phyloP scores from a whole-genome alignment of 2,329 filamentous ascomycete genomes.

The Aspergillus texensis region DNA sequence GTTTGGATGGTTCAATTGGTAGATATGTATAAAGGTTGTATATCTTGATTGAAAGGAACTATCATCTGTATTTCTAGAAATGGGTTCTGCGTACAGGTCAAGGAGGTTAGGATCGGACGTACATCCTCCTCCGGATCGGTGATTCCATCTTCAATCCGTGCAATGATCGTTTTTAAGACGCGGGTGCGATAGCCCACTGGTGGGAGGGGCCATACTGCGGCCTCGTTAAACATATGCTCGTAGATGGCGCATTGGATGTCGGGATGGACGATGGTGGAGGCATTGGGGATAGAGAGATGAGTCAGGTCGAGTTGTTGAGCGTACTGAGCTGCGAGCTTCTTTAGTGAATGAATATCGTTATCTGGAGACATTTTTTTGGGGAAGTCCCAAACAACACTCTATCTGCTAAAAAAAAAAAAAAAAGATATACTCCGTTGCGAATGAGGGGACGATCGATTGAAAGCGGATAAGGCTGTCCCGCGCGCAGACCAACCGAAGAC shows the following conservation, averaged over 20 bases:
- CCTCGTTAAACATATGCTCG: slow-evolving; percentile 65
- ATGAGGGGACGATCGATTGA: neutral
- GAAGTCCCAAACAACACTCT: too few relatives aligned
- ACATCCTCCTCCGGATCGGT: slow-evolving; percentile 86
- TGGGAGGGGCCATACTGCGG: slow-evolving; percentile 59
- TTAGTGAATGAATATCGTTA: slow-evolving; percentile 21
- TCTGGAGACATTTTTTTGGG: slow-evolving; percentile 20
- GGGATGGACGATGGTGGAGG: slow-evolving; percentile 59
- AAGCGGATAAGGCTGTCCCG: slow-evolving; percentile 15
- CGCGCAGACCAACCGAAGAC: slow-evolving; percentile 14
- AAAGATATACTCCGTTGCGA: neutral
- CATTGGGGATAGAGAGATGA: slow-evolving; percentile 65
- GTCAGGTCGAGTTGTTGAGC: slow-evolving; percentile 70
- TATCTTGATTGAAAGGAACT: neutral
- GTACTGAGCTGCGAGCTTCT: slow-evolving; percentile 65
- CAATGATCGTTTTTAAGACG: slow-evolving; percentile 72
- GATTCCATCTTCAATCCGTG: slow-evolving; percentile 72
- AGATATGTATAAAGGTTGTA: neutral
- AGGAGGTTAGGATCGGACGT: neutral
- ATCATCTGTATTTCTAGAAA: slow-evolving; percentile 1
- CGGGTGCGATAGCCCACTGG: slow-evolving; percentile 70
- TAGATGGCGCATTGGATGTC: slow-evolving; percentile 69
- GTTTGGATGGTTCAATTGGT: neutral
- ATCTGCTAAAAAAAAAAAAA: too few relatives aligned
- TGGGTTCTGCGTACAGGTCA: slow-evolving; percentile 35